Percentiles rank a stretch among this genome's conserved stretches.
Conservation (phyloP, 2,329 filamentous ascomycete genomes). For the Rugonectria rugulosa region DNA sequence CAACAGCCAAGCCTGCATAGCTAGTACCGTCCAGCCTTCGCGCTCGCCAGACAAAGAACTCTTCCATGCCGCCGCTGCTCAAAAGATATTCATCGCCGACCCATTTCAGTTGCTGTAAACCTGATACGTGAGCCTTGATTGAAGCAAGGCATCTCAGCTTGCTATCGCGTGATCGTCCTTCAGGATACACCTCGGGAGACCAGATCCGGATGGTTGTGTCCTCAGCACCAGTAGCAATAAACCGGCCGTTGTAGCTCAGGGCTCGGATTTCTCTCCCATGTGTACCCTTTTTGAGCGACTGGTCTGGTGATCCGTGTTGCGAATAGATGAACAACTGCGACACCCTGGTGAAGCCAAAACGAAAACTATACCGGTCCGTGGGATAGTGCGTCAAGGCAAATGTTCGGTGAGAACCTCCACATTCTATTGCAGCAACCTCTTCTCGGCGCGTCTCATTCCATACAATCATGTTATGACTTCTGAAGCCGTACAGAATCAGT, state of each 20-base stretch:
- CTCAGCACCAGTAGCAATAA: slow-evolving; percentile 74
- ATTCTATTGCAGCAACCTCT: slow-evolving; percentile 76
- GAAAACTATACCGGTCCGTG: slow-evolving; percentile 44
- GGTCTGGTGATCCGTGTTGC: slow-evolving; percentile 46
- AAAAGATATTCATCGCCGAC: slow-evolving; percentile 76
- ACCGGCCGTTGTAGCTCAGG: slow-evolving; percentile 50
- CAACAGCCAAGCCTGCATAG: slow-evolving; percentile 59
- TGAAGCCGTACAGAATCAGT: slow-evolving; percentile 82
- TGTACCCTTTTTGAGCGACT: slow-evolving; percentile 70
- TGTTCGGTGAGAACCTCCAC: slow-evolving; percentile 83
- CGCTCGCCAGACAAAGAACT: slow-evolving; percentile 86
- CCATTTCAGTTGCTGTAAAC: slow-evolving; percentile 84
- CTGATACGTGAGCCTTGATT: slow-evolving; percentile 80
- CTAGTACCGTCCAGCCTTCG: slow-evolving; percentile 56
- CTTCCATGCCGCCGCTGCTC: slow-evolving; percentile 86
- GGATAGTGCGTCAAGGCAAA: slow-evolving; percentile 62
- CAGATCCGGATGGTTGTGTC: slow-evolving; percentile 80
- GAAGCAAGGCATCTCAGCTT: slow-evolving; percentile 64
- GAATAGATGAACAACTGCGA: slow-evolving; percentile 59
- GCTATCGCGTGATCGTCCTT: slow-evolving; percentile 4
- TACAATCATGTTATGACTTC: slow-evolving; percentile 78
- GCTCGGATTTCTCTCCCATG: slow-evolving; percentile 86
- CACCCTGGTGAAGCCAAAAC: slow-evolving; percentile 79
- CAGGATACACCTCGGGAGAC: slow-evolving; percentile 47
- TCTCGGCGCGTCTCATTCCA: slow-evolving; percentile 78